Percentiles rank a stretch among this genome's conserved stretches.
Evolutionary conservation across 768 basidiomycete genomes (phyloP).

Genomic region (Xerocomus brunneocitrinus): DNA sequence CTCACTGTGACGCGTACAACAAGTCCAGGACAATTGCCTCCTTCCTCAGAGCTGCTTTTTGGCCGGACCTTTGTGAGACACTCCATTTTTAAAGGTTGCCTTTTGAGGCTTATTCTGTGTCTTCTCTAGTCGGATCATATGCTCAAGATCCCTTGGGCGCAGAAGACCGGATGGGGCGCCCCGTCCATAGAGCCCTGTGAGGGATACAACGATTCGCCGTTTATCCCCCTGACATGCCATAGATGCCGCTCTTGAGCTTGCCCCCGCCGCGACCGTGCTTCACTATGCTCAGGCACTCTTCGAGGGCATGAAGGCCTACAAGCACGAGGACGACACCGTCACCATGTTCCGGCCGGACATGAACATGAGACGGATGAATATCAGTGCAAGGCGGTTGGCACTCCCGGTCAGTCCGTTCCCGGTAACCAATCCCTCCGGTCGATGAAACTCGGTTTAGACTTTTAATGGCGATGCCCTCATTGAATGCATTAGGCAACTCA

Average conservation of each 20-base stretch:
- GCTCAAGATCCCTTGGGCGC: slow-evolving; percentile 73
- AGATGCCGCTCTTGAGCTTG: slow-evolving; percentile 23
- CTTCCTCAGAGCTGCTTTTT: slow-evolving; percentile 67
- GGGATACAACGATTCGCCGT: slow-evolving; percentile 23
- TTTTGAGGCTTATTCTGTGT: slow-evolving; percentile 5
- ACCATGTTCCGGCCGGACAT: slow-evolving; percentile 91
- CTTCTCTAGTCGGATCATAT: slow-evolving; percentile 74
- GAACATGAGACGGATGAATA: slow-evolving; percentile 97
- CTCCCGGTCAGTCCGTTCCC: slow-evolving; percentile 51
- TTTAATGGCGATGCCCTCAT: slow-evolving; percentile 76
- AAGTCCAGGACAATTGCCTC: slow-evolving; percentile 59
- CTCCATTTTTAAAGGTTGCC: not conserved
- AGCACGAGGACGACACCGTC: slow-evolving; percentile 64
- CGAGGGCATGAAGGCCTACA: slow-evolving; percentile 95
- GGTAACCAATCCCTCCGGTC: not conserved
- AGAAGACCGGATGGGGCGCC: slow-evolving; percentile 69
- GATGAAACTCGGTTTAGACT: slow-evolving; percentile 38
- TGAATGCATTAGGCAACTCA: slow-evolving; percentile 80
- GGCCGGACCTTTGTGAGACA: slow-evolving; percentile 75
- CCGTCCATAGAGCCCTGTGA: slow-evolving; percentile 82
- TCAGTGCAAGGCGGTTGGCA: slow-evolving; percentile 71
- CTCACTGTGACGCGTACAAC: slow-evolving; percentile 46
- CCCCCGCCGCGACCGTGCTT: slow-evolving; percentile 58
- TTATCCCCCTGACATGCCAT: slow-evolving; percentile 3
- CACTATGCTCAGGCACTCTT: slow-evolving; percentile 93